Conservation (phyloP, 2,329 filamentous ascomycete species). For the Pestalotiopsis sp. region DNA sequence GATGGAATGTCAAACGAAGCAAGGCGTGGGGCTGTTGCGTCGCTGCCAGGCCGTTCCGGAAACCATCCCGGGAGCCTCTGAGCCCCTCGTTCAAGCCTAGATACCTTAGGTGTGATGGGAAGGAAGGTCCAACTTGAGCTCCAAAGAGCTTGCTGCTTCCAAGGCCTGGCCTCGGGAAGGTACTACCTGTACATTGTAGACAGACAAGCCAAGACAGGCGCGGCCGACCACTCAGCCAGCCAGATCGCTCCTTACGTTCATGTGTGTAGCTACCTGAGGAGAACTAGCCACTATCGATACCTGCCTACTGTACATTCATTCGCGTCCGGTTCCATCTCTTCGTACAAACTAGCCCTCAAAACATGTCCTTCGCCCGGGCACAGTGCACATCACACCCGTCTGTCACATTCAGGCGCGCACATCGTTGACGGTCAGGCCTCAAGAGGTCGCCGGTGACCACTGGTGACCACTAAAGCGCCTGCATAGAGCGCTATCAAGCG, state of each 20-base stretch:
- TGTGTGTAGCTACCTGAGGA: not conserved
- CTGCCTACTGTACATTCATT: not conserved
- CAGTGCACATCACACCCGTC: constrained; percentile 2
- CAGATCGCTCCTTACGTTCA: not conserved
- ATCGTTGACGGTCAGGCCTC: constrained; percentile 10
- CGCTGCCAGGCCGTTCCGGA: constrained; percentile 5
- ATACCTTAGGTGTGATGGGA: not conserved
- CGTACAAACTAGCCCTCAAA: not conserved
- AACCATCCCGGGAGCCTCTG: constrained; percentile 7
- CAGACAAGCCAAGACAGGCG: not conserved
- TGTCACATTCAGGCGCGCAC: constrained; percentile 10
- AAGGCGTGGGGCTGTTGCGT: not conserved
- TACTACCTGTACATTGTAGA: not conserved
- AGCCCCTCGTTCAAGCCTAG: not conserved
- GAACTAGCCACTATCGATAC: not conserved
- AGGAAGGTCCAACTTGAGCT: not conserved
- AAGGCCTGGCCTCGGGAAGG: not conserved
- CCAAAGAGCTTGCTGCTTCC: not conserved
- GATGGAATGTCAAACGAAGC: constrained; percentile 1
- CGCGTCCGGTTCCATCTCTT: not conserved
- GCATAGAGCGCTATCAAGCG: constrained; percentile 13
- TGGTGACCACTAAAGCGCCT: constrained; percentile 9
- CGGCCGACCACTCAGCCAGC: no score
- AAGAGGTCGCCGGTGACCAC: constrained; percentile 7
- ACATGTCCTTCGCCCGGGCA: not conserved